Base-by-base conservation (phyloP, 2,329 filamentous ascomycete species). In the Akanthomyces uredinophilus region DNA sequence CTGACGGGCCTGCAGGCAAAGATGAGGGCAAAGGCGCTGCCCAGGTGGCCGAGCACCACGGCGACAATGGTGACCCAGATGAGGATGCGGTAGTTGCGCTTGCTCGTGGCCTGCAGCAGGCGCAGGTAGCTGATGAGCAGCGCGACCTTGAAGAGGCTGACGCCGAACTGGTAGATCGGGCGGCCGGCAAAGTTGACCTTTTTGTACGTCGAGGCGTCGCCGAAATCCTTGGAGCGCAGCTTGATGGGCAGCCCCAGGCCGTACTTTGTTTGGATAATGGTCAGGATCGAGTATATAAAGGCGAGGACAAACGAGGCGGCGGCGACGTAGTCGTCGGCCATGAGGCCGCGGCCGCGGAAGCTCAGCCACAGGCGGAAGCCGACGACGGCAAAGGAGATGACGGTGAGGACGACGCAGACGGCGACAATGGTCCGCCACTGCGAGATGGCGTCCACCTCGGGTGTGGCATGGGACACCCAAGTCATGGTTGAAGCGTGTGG, bases 61-160 rank as follows among this genome's bases (percentile, higher is more conserved):
- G 77, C 43, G 0, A 66, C 65, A 29, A 81, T 81, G 52, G 78
- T 73, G 3, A 69, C 44, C 75, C 77, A 81, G 14, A 84, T 78
- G 3, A 79, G 61, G 1, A 68, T 65, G 3, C 79, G 74, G 54
- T 83, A 84, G 0, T 64, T 52, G 22, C 67, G 72, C 59, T 80
- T 79, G 32, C 77, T 76, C 0, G 80, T 83, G 0, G 78, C 77
- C 53, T 77, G 76, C 39, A 84, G 72, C 2, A 84, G 75, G 7
- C 80, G 77, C n/a, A 83, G 70, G 65, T 83, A 84, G 65, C 79
- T 81, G 65, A 83, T 77, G 61, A 82, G 72, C 3, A 84, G 72
- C 0, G 82, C 80, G 20, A 83, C 77, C 67, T 84, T 84, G 75
- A 84, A 84, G 61, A 82, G 81, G 63, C 78, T 79, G 68, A 84